Evolutionary conservation across 306 rosid species (phyloP).

Genomic region (Fragaria iinumae): DNA sequence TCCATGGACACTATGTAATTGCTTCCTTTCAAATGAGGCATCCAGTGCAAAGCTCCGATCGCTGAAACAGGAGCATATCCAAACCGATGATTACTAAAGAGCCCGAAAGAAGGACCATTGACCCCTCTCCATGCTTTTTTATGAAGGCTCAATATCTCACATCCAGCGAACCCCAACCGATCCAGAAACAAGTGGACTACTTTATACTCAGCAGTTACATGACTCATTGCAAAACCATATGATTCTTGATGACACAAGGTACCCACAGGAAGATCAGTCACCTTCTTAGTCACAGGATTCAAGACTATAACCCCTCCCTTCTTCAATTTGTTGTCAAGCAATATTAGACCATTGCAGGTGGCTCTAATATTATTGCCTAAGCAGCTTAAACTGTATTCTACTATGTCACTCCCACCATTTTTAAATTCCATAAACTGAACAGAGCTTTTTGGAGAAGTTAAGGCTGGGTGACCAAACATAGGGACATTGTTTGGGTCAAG

Average conservation of each 20-base stretch:
- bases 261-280: slow-evolving; percentile 41
- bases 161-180: slow-evolving; percentile 23
- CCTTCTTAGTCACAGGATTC: slow-evolving; percentile 55
- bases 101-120: slow-evolving; percentile 46
- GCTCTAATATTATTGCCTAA: slow-evolving; percentile 37
- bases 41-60: slow-evolving; percentile 52
- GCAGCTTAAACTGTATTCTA: slow-evolving; percentile 39
- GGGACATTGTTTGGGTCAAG: slow-evolving; percentile 5
- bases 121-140: slow-evolving; percentile 39
- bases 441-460: slow-evolving; percentile 3
- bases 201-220: slow-evolving; percentile 34
- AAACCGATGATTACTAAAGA: slow-evolving; percentile 27
- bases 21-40: slow-evolving; percentile 33
- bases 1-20: slow-evolving; percentile 40
- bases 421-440: slow-evolving; percentile 38
- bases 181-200: slow-evolving; percentile 53
- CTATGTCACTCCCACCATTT: slow-evolving; percentile 21
- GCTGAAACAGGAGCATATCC: slow-evolving; percentile 41
- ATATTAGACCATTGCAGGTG: slow-evolving; percentile 47
- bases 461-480: slow-evolving; percentile 19
- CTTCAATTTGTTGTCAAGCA: slow-evolving; percentile 43
- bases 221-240: slow-evolving; percentile 36
- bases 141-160: slow-evolving; percentile 40
- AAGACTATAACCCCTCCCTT: slow-evolving; percentile 40
- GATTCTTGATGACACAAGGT: slow-evolving; percentile 39